Conservation (phyloP, 1,284 basidiomycete genomes). For the Coriolopsis trogii region DNA sequence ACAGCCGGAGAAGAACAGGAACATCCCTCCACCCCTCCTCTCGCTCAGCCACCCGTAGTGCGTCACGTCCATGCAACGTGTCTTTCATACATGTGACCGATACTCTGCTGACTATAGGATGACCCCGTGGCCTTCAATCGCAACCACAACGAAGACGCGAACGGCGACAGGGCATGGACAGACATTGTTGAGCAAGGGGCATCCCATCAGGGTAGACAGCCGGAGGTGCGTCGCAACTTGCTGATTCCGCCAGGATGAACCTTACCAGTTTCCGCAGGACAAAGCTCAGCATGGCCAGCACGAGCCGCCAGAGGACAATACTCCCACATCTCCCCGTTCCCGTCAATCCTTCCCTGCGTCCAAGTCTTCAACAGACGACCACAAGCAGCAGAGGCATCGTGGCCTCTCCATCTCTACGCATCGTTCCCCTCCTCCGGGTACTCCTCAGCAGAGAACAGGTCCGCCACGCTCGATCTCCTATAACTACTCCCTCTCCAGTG, state of each 20-base stretch:
- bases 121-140: neutral
- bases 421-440: slow-evolving; percentile 32
- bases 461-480: slow-evolving; percentile 75
- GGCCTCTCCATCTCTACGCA: slow-evolving; percentile 18
- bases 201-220: too few relatives aligned
- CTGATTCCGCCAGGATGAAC: too few relatives aligned
- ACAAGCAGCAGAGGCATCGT: slow-evolving; percentile 7
- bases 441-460: slow-evolving; percentile 69
- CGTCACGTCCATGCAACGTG: neutral
- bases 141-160: neutral
- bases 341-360: slow-evolving; percentile 6
- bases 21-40: slow-evolving; percentile 27
- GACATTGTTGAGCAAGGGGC: too few relatives aligned
- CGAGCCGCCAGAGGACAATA: too few relatives aligned
- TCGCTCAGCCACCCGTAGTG: slow-evolving; percentile 17
- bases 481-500: slow-evolving; percentile 50
- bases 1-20: slow-evolving; percentile 11
- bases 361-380: slow-evolving; percentile 4
- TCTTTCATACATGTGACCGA: neutral
- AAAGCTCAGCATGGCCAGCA: neutral
- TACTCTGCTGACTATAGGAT: too few relatives aligned
- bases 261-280: neutral
- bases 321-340: slow-evolving; percentile 14
- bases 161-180: slow-evolving; percentile 4
- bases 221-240: too few relatives aligned